Evolutionary conservation across 1,284 basidiomycete species (phyloP).

Genomic region (Papiliotrema terrestris): DNA sequence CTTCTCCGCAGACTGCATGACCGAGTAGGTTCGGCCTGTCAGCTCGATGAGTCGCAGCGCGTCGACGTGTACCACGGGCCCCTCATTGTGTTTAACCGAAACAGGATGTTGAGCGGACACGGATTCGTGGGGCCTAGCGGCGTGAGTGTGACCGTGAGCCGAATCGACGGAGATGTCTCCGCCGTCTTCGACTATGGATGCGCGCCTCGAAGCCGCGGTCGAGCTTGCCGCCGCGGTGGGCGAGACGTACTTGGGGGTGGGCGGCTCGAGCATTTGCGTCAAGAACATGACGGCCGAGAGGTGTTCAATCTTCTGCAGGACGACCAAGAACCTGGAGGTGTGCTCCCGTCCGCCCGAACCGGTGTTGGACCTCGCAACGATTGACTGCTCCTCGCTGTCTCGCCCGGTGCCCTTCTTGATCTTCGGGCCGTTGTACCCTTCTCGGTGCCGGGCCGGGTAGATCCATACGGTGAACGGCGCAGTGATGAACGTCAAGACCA

Average conservation of each 20-base stretch:
- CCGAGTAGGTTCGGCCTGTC: constrained; percentile 78
- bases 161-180: constrained; percentile 2
- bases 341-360: constrained; percentile 37
- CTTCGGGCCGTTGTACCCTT: constrained; percentile 10
- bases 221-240: constrained; percentile 54
- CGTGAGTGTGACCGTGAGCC: not conserved
- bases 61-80: constrained; percentile 51
- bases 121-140: constrained; percentile 28
- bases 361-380: constrained; percentile 1
- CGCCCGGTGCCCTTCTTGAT: not conserved
- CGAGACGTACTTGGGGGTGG: constrained; percentile 21
- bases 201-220: constrained; percentile 48
- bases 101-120: constrained; percentile 19
- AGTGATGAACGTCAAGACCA: constrained; percentile 82
- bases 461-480: constrained; percentile 75
- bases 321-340: constrained; percentile 61
- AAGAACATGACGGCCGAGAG: constrained; percentile 59
- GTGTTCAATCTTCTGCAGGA: constrained; percentile 89
- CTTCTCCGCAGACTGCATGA: constrained; percentile 74
- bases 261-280: constrained; percentile 52
- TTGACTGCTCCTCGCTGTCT: constrained; percentile 30
- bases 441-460: constrained; percentile 65
- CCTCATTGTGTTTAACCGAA: not conserved
- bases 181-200: not conserved
- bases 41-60: constrained; percentile 84